These are phyloP conservation scores for Rhizopogon rudus DNA, from an alignment of 768 basidiomycete genomes.

Conservation along the genomic window DNA sequence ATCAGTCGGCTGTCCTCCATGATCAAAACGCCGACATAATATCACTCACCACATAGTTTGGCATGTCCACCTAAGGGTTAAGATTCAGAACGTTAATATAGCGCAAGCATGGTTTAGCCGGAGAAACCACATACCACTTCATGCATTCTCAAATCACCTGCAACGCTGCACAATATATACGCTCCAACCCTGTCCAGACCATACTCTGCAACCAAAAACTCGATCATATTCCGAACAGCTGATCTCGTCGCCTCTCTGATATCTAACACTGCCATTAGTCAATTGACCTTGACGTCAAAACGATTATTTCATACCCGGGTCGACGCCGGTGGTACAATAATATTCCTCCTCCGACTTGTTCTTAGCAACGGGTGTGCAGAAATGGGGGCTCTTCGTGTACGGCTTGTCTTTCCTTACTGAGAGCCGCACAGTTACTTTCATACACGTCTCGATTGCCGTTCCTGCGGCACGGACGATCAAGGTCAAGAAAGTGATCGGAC, in stretches of 20 bases:
- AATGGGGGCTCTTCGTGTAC: slow-evolving; percentile 57
- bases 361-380: slow-evolving; percentile 28
- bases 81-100: not conserved
- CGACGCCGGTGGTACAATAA: slow-evolving; percentile 57
- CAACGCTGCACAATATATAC: slow-evolving; percentile 60
- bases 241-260: slow-evolving; percentile 49
- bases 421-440: slow-evolving; percentile 48
- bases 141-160: slow-evolving; percentile 53
- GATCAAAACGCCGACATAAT: not conserved
- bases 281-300: too few relatives aligned
- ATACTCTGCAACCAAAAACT: slow-evolving; percentile 39
- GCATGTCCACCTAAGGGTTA: slow-evolving; percentile 51
- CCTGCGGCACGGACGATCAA: slow-evolving; percentile 26
- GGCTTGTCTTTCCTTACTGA: slow-evolving; percentile 53
- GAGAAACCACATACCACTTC: slow-evolving; percentile 40
- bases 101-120: not conserved
- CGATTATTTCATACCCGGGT: slow-evolving; percentile 27
- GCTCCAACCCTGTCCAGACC: slow-evolving; percentile 41
- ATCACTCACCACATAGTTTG: slow-evolving; percentile 51
- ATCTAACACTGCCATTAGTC: slow-evolving; percentile 22
- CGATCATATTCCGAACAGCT: slow-evolving; percentile 56
- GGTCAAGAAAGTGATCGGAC: not conserved
- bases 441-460: slow-evolving; percentile 61
- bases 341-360: slow-evolving; percentile 30
- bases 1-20: not conserved